Evolutionary conservation across 108 stramenopile genomes (phyloP), one percentile per base, ranked within the genome.

Genomic region (Stephanodiscus triporus): DNA sequence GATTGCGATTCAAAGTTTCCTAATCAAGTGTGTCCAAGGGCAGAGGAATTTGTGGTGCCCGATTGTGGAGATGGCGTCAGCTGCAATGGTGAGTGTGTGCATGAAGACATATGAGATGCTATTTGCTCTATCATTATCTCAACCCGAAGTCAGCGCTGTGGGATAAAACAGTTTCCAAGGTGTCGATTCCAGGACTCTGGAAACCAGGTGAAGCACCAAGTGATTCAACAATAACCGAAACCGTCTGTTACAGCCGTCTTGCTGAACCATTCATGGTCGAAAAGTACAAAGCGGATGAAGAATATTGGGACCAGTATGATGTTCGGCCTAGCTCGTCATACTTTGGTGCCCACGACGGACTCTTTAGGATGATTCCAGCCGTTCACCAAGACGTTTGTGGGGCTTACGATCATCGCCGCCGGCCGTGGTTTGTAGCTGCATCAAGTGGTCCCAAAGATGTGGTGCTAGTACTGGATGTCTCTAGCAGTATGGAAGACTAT

Each of bases 401-500:
- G 24, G 37, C 1, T 4, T 88, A 75, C 34, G 87, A 88, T 71
- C 82, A 71, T 38, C 70, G 76, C 11, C 26, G 48, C 4, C 78
- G 87, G 9, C 85, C 89, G 1, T 90, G 87, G 87, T 88, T 85
- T 73, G 80, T 87, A 42, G 84, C 85, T 29, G 87, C 83, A 14
- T 71, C 78, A 16, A 64, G 71, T 27, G 87, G 86, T 3, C 89
- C 87, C 63, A 88, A 87, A 58, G 85, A 89, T 67, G 80, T 89
- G 7, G 74, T 89, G 20, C 67, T 92, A 29, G 72, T 89, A 2
- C 20, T 92, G 14, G 91, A 92, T 74, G 70, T 51, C 0, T 71
- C 66, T 24, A 71, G 82, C 14, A 77, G 75, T 20, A 91, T 91
- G 88, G 38, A 62, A 13, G 27, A 81, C n/a, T 4, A 61, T 23